Evolutionary conservation across 2,329 filamentous ascomycete genomes (phyloP), one percentile per base, ranked within the genome.

Genomic region (Phialophora macrospora): DNA sequence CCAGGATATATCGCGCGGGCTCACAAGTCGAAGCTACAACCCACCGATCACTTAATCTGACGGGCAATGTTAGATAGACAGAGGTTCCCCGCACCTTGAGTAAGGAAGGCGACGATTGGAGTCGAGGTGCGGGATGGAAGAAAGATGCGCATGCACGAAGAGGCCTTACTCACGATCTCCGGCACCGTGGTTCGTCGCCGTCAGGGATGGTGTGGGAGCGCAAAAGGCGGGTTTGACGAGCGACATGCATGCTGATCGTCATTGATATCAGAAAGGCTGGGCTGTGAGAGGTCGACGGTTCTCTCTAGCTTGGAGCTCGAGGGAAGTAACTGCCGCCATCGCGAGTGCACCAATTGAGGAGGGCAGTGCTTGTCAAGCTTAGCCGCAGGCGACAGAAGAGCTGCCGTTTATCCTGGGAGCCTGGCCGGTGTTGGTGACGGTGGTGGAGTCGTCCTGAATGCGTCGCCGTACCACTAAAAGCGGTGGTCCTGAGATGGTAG

Each of bases 1-100:
- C 30, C 58, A 60, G 44, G 20, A 52, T 41, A 60, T 52, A 24
- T 41, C 30, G 58, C 58, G 28, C 20, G 8, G 20, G 32, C 46
- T 52, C 20, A 41, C 34, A 24, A 52, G 20, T 52, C 26, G 11
- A 54, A 26, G 12, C 58, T 54, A 48, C 48, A 44, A 41, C 24
- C 58, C 41, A 52, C 46, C 28, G 46, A 60, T 54, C 58, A 60
- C 41, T 52, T 60, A 60, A 48, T 60, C 58, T 38, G 58, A n/a
- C 20, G 24, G 58, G 58, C 46, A 44, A 14, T 41, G 20, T 34
- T 32, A 41, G 41, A 24, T 44, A 44, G 24, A 28, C 46, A 59
- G 56, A 44, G 12, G 30, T 60, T 60, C 58, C 32, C 58, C 58
- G 58, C 58, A 60, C 28, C 58, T 51, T 3, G 56, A 46, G 56